These are phyloP conservation scores for Sisymbrium altissimum DNA, from an alignment of 345 rosid species.

Conservation along the genomic window DNA sequence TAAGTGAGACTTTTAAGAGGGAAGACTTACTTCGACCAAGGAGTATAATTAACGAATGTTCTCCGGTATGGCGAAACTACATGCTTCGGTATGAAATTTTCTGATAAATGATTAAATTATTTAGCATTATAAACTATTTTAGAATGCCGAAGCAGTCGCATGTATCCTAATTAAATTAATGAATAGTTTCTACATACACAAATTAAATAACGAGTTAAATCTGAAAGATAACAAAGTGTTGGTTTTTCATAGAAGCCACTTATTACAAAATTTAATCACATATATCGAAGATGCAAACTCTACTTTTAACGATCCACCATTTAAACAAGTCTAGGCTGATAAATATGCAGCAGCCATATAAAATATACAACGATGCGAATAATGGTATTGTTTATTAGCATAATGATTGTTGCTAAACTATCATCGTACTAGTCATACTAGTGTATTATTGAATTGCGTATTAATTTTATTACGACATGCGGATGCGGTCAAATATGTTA, in stretches of 20 bases:
- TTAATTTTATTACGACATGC: too few relatives aligned
- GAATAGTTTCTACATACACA: background rate
- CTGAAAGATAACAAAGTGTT: background rate
- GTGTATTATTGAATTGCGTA: too few relatives aligned
- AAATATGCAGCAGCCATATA: too few relatives aligned
- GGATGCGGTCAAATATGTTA: too few relatives aligned
- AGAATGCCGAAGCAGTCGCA: background rate
- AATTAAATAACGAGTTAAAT: background rate
- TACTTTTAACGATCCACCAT: background rate
- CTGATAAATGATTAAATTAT: too few relatives aligned
- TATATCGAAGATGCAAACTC: background rate
- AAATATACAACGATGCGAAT: background rate
- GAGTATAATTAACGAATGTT: background rate
- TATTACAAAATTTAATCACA: background rate
- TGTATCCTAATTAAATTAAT: too few relatives aligned
- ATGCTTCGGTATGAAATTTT: background rate
- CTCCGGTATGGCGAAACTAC: background rate
- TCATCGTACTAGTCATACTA: too few relatives aligned
- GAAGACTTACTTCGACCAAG: background rate
- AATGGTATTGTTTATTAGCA: background rate
- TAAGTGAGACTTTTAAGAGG: background rate
- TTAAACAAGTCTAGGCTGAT: background rate
- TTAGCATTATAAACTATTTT: background rate
- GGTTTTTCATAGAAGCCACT: background rate
- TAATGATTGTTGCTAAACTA: background rate